phyloP scores from a whole-genome alignment of 371 early-diverging fungal species.

The Mortierella sp. region DNA sequence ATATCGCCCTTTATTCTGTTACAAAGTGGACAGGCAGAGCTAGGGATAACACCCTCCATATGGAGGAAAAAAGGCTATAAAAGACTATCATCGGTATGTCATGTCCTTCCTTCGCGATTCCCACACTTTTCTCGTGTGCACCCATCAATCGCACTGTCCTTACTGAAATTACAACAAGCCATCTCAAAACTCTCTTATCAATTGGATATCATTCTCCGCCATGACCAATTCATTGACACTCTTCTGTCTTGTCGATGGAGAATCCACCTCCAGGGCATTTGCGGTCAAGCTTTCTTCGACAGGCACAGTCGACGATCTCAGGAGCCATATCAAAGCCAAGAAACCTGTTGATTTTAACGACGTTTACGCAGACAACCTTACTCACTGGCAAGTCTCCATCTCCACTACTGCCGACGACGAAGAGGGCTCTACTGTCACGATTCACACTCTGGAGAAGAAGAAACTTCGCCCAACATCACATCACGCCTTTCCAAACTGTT shows the following conservation, averaged over 20 bases:
- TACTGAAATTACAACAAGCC: no score
- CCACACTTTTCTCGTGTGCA: no score
- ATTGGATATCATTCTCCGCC: no score
- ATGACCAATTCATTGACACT: no score
- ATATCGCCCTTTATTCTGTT: no score
- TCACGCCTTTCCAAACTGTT: conserved; percentile 11
- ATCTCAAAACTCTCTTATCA: no score
- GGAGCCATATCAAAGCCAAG: conserved; percentile 1
- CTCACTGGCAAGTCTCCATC: conserved; percentile 12
- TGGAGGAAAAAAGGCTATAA: no score
- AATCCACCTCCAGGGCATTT: conserved; percentile 9
- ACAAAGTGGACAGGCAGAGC: no score
- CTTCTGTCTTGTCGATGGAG: conserved; percentile 13
- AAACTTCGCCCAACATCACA: conserved; percentile 9
- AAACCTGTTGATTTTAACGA: neutral
- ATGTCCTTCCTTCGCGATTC: no score
- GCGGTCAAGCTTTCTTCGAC: conserved; percentile 6
- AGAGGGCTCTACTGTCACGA: conserved; percentile 2
- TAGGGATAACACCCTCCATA: no score
- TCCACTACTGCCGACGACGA: conserved; percentile 13
- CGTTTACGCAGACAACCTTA: conserved; percentile 7
- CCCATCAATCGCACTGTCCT: no score
- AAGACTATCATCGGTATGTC: no score
- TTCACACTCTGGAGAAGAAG: conserved; percentile 3
- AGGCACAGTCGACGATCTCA: conserved; percentile 5